These are phyloP conservation scores for Suillus paluster DNA, from an alignment of 768 basidiomycete genomes.

Conservation along the genomic window DNA sequence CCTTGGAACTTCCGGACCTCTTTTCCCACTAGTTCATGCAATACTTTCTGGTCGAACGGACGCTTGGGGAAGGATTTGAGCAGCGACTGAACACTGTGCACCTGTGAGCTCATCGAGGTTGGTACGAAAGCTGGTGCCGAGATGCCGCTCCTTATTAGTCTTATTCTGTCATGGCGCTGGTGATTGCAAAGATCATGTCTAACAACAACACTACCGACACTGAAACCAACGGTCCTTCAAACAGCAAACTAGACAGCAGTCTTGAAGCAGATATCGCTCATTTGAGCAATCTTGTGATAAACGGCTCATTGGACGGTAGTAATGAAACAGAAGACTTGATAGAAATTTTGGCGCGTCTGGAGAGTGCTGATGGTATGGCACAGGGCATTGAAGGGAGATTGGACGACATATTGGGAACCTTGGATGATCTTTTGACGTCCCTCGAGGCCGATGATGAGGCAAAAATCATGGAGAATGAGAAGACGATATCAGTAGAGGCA, in stretches of 20 bases:
- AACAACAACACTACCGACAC: slow-evolving; percentile 18
- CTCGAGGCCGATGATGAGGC: slow-evolving; percentile 38
- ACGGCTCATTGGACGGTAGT: slow-evolving; percentile 23
- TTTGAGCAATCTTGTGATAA: slow-evolving; percentile 35
- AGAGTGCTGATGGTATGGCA: slow-evolving; percentile 63
- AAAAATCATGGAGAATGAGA: slow-evolving; percentile 5
- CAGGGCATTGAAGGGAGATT: slow-evolving; percentile 63
- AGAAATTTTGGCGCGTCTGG: slow-evolving; percentile 59
- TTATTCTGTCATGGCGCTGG: background rate
- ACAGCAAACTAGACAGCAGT: slow-evolving; percentile 9
- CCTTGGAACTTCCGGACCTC: slow-evolving; percentile 47
- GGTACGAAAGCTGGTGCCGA: slow-evolving; percentile 20
- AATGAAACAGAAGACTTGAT: slow-evolving; percentile 48
- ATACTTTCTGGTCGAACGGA: slow-evolving; percentile 49
- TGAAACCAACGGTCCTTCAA: slow-evolving; percentile 14
- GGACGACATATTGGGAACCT: slow-evolving; percentile 60
- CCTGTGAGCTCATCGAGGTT: slow-evolving; percentile 53
- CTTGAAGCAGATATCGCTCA: slow-evolving; percentile 44
- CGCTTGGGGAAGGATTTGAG: slow-evolving; percentile 55
- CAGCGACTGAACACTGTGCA: slow-evolving; percentile 53
- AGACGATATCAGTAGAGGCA: background rate
- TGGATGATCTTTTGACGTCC: slow-evolving; percentile 56
- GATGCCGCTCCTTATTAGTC: slow-evolving; percentile 22
- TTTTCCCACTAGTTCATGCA: slow-evolving; percentile 54
- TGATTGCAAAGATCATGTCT: slow-evolving; percentile 21